Percentiles rank a stretch among this genome's conserved stretches.
phyloP scores from a whole-genome alignment of 805 yeast species.

The Metschnikowia sp. region DNA sequence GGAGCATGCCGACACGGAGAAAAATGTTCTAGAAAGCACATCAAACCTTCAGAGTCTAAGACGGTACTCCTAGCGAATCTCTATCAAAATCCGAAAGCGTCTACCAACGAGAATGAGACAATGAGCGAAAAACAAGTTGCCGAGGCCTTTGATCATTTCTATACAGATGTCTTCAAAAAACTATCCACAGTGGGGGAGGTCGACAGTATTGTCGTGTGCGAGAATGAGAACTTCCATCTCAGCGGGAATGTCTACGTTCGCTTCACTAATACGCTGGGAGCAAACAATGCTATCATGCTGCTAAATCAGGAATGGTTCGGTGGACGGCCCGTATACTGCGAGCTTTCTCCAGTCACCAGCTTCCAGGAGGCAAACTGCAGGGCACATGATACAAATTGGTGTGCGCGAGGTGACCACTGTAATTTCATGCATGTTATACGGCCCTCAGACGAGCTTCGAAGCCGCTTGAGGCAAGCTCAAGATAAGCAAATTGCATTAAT shows the following conservation, averaged over 20 bases:
- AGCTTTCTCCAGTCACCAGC: slow-evolving; percentile 69
- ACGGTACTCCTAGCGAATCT: slow-evolving; percentile 65
- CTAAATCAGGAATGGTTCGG: slow-evolving; percentile 83
- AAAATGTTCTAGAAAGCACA: slow-evolving; percentile 73
- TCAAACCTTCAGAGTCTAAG: slow-evolving; percentile 59
- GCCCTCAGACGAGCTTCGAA: slow-evolving; percentile 46
- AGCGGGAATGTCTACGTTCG: slow-evolving; percentile 82
- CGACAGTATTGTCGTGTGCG: slow-evolving; percentile 69
- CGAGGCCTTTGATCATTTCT: slow-evolving; percentile 57
- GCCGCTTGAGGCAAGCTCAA: slow-evolving; percentile 39
- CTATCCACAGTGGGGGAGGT: slow-evolving; percentile 49
- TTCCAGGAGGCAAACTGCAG: slow-evolving; percentile 74
- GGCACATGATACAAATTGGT: slow-evolving; percentile 57
- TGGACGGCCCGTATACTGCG: slow-evolving; percentile 74
- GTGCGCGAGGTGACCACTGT: slow-evolving; percentile 81
- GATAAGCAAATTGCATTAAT: slow-evolving; percentile 24
- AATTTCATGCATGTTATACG: slow-evolving; percentile 78
- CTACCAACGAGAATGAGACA: slow-evolving; percentile 28
- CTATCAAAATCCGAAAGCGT: slow-evolving; percentile 57
- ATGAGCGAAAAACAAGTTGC: slow-evolving; percentile 38
- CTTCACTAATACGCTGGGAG: slow-evolving; percentile 53
- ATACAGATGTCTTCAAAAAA: slow-evolving; percentile 69
- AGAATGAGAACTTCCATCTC: slow-evolving; percentile 76
- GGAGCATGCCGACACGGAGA: slow-evolving; percentile 96
- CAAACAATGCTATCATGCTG: slow-evolving; percentile 54